Evolutionary conservation across 371 early-diverging fungal species (phyloP).

Genomic region (Mucor sp.): DNA sequence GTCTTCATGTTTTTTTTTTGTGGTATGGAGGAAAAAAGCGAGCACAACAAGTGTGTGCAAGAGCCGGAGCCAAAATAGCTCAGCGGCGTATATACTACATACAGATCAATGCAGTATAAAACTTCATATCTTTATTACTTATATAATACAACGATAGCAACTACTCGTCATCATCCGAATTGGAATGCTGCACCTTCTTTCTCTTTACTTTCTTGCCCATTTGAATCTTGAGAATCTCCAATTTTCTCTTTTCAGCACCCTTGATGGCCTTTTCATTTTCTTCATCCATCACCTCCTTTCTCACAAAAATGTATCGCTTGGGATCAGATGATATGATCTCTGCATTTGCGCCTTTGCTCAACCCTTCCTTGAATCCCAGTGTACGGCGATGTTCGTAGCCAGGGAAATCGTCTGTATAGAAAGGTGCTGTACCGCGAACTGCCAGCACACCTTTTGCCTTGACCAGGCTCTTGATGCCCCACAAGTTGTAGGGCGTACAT

Average conservation of each 20-base stretch:
- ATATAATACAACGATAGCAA: neutral
- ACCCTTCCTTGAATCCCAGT: conserved; percentile 85
- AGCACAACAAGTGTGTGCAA: no score
- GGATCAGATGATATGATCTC: conserved; percentile 76
- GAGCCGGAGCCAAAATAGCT: neutral
- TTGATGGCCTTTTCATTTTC: conserved; percentile 33
- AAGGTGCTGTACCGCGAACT: conserved; percentile 60
- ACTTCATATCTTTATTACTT: neutral
- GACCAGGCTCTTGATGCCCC: conserved; percentile 82
- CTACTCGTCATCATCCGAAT: conserved; percentile 13
- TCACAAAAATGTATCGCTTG: conserved; percentile 73
- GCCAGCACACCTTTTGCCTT: conserved; percentile 64
- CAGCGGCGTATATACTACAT: no score
- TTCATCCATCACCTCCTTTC: conserved; percentile 51
- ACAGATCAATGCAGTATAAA: neutral
- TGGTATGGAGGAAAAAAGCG: neutral
- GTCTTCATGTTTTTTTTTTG: neutral
- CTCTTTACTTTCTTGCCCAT: conserved; percentile 23
- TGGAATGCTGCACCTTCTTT: conserved; percentile 9
- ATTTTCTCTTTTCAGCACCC: conserved; percentile 22
- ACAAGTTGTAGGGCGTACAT: conserved; percentile 85
- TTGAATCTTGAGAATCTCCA: conserved; percentile 17
- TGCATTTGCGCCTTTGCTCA: conserved; percentile 75
- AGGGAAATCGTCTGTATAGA: conserved; percentile 73
- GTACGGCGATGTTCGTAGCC: conserved; percentile 95